Base-by-base conservation (phyloP, 2,329 filamentous ascomycete species). In the Claviceps arundinis region DNA sequence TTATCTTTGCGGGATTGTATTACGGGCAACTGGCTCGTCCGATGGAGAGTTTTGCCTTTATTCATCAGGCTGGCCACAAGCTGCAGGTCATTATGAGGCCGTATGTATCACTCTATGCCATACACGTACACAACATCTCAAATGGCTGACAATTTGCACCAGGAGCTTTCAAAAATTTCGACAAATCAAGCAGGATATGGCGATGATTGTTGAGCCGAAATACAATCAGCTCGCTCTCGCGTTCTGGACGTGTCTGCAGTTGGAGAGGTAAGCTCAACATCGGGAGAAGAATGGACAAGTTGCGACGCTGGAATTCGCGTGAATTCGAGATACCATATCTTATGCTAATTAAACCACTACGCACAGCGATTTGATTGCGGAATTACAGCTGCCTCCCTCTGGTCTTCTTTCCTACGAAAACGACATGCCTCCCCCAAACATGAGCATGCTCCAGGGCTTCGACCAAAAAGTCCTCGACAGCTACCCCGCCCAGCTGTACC, bases 191-290 rank as follows among this genome's bases (percentile, higher is more conserved):
- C 59, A 61, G 1, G 59, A 66, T 37, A 59, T 59, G 44, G 57
- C 66, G 53, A 59, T 72, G 58, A 67, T 74, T 34, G 68, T 66
- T 41, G 73, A 71, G 41, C 67, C 64, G 53, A 68, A 67, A 58
- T 66, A 68, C 59, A 87, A 89, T 61, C 74, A 84, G 52, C 73
- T 85, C 38, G 73, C 85, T 14, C 77, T 94, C 59, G 85, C 88
- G 0, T 96, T 90, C 61, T 97, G 91, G 91, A 93, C 90, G 7
- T 95, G 88, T 64, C 72, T 96, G 56, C 91, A 97, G 62, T 75
- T 97, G 11, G 91, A 97, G 68, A 95, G 84, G 85, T 88, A 66
- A 58, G 67, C 34, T n/a, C 34, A 37, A 13, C 9, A 38, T 3
- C 17, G 9, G 19, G 24, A 26, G 17, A 44, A 8, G 16, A 45